Conservation (phyloP, 257 asterid genomes). For the Nicotiana noctiflora region DNA sequence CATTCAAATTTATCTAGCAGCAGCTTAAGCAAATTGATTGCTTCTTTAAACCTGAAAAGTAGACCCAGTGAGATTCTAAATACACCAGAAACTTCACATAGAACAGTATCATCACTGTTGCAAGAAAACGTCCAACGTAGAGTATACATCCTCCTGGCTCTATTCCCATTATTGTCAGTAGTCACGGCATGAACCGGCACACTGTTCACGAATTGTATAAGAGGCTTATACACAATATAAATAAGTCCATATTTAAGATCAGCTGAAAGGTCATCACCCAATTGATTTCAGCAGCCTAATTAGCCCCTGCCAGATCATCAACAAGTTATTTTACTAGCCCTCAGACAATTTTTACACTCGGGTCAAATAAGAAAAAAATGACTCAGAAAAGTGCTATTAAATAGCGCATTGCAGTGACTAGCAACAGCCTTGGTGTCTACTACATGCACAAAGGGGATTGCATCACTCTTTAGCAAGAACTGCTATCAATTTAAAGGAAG, state of each 20-base stretch:
- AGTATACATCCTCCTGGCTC: background rate
- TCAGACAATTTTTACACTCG: too few species aligned
- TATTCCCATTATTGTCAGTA: background rate
- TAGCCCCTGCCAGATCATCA: too few species aligned
- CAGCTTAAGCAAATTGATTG: slow-evolving; percentile 62
- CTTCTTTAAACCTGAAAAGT: slow-evolving; percentile 55
- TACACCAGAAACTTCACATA: background rate
- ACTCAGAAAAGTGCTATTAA: too few species aligned
- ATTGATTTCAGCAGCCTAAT: background rate
- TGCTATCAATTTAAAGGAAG: too few species aligned
- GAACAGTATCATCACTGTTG: background rate
- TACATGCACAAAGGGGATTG: too few species aligned
- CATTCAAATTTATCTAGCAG: slow-evolving; percentile 44
- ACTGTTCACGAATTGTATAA: background rate
- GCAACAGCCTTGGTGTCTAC: too few species aligned
- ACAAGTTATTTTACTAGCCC: too few species aligned
- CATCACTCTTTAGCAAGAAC: too few species aligned
- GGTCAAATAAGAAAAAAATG: too few species aligned
- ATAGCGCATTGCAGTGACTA: too few species aligned
- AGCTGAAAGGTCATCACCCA: background rate
- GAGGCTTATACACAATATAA: background rate
- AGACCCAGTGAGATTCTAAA: slow-evolving; percentile 9
- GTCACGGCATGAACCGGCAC: background rate
- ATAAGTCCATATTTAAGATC: background rate
- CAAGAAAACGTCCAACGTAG: background rate